Base-by-base conservation (phyloP, 352 stramenopile genomes). In the Globisporangium paddicum region DNA sequence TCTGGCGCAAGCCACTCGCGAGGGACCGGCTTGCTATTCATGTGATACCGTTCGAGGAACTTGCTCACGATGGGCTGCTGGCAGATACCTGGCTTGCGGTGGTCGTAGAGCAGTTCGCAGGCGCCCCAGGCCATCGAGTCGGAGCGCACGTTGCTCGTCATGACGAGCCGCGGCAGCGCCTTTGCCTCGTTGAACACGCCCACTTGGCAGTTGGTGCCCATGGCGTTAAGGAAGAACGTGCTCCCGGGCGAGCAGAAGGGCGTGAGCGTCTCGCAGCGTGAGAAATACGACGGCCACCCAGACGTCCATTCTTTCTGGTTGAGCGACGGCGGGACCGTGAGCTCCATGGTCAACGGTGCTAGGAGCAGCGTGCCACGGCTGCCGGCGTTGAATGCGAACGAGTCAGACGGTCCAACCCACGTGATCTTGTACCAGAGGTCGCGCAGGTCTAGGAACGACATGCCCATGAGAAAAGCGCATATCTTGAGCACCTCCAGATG, bases 391-490 rank as follows among this genome's bases (percentile, higher is more conserved):
- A 71, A 68, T 41, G 61, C 51, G 32, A 59, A 71, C 10, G 50
- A 44, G 19, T 71, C 64, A 51, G 45, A 67, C 7, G 60, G 60
- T 2, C 64, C 64, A 30, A 71, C 47, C 64, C 64, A 71, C 32
- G 41, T 62, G 45, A 65, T 37, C 47, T 71, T 71, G 56, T 60
- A 71, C 55, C 51, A 64, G 38, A 68, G 41, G 54, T 71, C 64
- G 0, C 64, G 64, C 13, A 66, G n/a, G 23, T 71, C 60, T 5
- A 63, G 28, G 4, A 52, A 45, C 5, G 58, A 63, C 35, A 58
- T 63, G 10, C 21, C 47, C 49, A 58, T 53, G 19, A 63, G 38
- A 14, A 63, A 63, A 3, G 49, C 49, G 16, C 41, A 51, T 14
- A 40, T 32, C 40, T 63, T 57, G 18, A 63, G 35, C 14, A 63